Evolutionary conservation across 768 basidiomycete genomes (phyloP).

Genomic region (Polyporus arcularius): DNA sequence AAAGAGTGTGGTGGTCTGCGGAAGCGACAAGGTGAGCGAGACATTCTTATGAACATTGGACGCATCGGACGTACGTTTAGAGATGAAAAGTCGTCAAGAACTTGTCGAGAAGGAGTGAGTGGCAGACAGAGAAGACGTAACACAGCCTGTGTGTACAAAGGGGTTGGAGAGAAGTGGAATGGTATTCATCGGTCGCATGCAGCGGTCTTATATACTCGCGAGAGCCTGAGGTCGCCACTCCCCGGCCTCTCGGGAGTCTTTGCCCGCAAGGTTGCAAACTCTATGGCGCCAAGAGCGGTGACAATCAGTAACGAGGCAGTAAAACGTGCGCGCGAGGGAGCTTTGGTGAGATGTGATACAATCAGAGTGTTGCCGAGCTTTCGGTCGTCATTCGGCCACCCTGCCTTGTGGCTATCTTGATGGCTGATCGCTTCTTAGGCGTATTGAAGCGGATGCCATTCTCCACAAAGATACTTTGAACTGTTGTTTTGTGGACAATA

Average conservation of each 20-base stretch:
- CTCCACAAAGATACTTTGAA: neutral
- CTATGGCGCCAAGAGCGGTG: neutral
- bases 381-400: no score
- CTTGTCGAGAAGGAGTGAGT: neutral
- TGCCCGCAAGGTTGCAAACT: neutral
- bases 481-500: no score
- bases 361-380: neutral
- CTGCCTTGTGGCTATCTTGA: neutral
- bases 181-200: neutral
- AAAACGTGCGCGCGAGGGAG: neutral
- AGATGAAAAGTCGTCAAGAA: neutral
- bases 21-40: neutral
- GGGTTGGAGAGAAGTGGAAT: slow-evolving; percentile 2
- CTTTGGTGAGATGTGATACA: neutral
- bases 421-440: neutral
- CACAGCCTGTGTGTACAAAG: neutral
- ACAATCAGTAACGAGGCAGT: neutral
- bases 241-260: neutral
- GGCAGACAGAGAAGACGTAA: neutral
- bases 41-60: neutral
- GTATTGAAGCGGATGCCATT: neutral
- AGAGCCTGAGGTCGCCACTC: neutral
- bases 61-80: neutral
- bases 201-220: neutral
- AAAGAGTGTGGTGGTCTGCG: slow-evolving; percentile 5